phyloP scores from a whole-genome alignment of 169 alveolate species.

The Theileria parva region DNA sequence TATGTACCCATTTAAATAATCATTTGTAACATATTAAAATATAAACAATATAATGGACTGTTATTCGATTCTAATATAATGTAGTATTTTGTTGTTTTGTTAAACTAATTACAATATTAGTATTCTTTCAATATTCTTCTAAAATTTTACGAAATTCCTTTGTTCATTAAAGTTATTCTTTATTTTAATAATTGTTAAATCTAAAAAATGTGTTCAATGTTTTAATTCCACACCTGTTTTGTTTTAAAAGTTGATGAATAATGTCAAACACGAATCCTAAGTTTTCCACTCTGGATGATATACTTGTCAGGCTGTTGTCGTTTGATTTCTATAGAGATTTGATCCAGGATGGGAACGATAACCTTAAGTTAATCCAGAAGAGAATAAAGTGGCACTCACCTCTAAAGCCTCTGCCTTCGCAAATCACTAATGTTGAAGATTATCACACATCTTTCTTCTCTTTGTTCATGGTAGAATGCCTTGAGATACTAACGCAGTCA shows the following conservation, averaged over 20 bases:
- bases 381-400: constrained; percentile 61
- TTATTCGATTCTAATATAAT: not conserved
- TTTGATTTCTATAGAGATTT: constrained; percentile 56
- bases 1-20: not conserved
- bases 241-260: no score
- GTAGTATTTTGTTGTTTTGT: not conserved
- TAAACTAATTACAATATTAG: not conserved
- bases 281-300: constrained; percentile 25
- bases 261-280: constrained; percentile 5
- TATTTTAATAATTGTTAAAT: not conserved
- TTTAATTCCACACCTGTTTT: no score
- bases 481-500: constrained; percentile 44
- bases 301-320: constrained; percentile 50
- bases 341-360: constrained; percentile 24
- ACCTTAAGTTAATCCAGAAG: constrained; percentile 20
- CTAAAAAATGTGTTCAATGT: not conserved
- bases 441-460: constrained; percentile 58
- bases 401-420: constrained; percentile 28
- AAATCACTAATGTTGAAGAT: constrained; percentile 22
- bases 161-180: not conserved
- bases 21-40: constrained; percentile 3
- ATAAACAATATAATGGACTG: not conserved
- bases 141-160: no score
- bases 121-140: not conserved
- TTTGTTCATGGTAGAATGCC: constrained; percentile 66